Base-by-base conservation (phyloP, 495 filamentous ascomycete species). In the Tuber borchii region DNA sequence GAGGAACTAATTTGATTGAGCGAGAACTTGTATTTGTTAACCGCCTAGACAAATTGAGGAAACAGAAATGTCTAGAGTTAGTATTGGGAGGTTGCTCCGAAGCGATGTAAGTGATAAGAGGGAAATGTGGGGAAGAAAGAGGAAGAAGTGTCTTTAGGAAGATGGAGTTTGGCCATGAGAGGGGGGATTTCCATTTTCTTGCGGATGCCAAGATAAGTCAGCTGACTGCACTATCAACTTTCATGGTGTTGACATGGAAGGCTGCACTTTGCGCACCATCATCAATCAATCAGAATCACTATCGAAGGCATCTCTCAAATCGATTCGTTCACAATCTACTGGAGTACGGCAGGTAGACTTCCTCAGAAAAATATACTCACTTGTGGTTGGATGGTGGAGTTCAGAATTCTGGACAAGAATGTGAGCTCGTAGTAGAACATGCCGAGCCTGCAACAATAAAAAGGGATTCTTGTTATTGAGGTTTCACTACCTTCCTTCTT, bases 111-210 rank as follows among this genome's bases (percentile, higher is more conserved):
- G 26, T 31, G 26, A 65, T 34, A 26, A 65, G 56, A 65, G 56
- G 56, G 26, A 26, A 73, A 79, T 34, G 46, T 68, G 73, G 73
- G 69, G 70, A 69, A 71, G 51, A 34, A 34, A 65, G 69, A 56
- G 61, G 56, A 69, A 61, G 77, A 40, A 44, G 56, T 65, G 56
- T 65, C 34, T 65, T 65, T 7, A 26, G 14, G 14, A 76, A 74
- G 65, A 73, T 78, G 68, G 31, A 70, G 75, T 72, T 72, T 74
- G 48, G 71, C 43, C 22, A 45, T 72, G 48, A 42, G 75, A 70
- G 78, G 78, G 75, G n/a, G 78, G 78, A 71, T 79, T 79, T 79
- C 79, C 77, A 69, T 19, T 65, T 75, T 70, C 14, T 65, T 12
- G 76, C 71, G 46, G 42, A 69, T 74, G 73, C 78, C 78, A 79